Evolutionary conservation across 2,329 filamentous ascomycete genomes (phyloP).

Genomic region (Raffaelea albimanens): DNA sequence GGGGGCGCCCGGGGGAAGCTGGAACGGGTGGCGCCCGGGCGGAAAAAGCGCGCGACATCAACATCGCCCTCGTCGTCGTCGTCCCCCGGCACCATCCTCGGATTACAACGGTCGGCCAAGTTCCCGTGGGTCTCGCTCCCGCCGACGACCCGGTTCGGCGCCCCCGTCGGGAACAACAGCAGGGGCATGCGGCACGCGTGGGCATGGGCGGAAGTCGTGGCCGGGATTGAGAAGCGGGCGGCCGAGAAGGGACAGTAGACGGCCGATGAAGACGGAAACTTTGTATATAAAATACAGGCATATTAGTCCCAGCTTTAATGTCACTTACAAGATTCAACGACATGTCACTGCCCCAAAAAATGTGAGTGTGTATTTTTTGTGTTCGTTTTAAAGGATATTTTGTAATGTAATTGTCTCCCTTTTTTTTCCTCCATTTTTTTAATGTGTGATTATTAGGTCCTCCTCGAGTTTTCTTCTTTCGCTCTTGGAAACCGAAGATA

Average conservation of each 20-base stretch:
- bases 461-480: not conserved
- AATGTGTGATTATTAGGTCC: too few species aligned
- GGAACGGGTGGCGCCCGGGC: too few species aligned
- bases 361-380: too few species aligned
- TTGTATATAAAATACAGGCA: not conserved
- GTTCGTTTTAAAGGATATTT: too few species aligned
- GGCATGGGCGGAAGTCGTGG: conserved; percentile 25
- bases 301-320: not conserved
- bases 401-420: too few species aligned
- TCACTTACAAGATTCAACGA: not conserved
- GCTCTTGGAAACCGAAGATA: not conserved
- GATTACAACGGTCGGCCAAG: not conserved
- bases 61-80: not conserved
- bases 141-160: conserved; percentile 20
- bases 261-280: not conserved
- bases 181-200: conserved; percentile 20
- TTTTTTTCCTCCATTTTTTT: too few species aligned
- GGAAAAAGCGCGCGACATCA: too few species aligned
- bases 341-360: not conserved
- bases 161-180: conserved; percentile 11
- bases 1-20: too few species aligned
- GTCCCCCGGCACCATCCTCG: not conserved
- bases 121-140: conserved; percentile 27
- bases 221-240: conserved; percentile 13
- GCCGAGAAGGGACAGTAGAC: not conserved